These are phyloP conservation scores for Citrullus amarus DNA, from an alignment of 306 rosid species.

Conservation along the genomic window DNA sequence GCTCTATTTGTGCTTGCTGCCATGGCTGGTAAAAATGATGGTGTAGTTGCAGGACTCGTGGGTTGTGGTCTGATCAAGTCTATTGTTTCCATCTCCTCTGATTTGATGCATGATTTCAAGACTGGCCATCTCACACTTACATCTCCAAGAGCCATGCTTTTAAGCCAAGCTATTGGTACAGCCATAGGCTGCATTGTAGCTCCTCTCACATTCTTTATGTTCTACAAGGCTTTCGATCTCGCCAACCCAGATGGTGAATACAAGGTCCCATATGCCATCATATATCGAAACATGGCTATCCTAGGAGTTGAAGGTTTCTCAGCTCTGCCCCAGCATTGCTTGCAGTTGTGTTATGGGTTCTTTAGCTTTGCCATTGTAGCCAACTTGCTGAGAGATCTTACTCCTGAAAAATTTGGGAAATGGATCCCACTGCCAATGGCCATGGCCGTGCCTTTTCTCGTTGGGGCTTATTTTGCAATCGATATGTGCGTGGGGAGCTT, in stretches of 20 bases:
- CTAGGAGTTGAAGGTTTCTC: constrained; percentile 85
- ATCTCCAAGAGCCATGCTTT: constrained; percentile 86
- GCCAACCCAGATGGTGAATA: constrained; percentile 78
- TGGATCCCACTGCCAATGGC: constrained; percentile 97
- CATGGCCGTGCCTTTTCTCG: constrained; percentile 95
- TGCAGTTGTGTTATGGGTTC: constrained; percentile 74
- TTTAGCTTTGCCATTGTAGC: constrained; percentile 63
- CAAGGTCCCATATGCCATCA: constrained; percentile 93
- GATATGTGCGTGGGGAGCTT: constrained; percentile 92
- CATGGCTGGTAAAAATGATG: constrained; percentile 51
- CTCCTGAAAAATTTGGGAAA: constrained; percentile 38
- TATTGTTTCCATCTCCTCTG: constrained; percentile 85
- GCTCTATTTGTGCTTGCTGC: constrained; percentile 91
- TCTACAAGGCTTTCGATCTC: constrained; percentile 84
- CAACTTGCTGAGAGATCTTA: constrained; percentile 62
- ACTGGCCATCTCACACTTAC: constrained; percentile 90
- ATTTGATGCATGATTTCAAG: constrained; percentile 93
- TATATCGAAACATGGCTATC: constrained; percentile 95
- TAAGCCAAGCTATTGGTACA: constrained; percentile 91
- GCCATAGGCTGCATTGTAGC: constrained; percentile 86
- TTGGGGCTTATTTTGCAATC: constrained; percentile 87
- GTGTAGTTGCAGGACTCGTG: constrained; percentile 84
- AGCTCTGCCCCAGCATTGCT: constrained; percentile 78
- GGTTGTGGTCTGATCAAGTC: constrained; percentile 95
- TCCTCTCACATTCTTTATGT: constrained; percentile 76